Evolutionary conservation across 2,329 filamentous ascomycete species (phyloP).

Genomic region (Chalara sp.): DNA sequence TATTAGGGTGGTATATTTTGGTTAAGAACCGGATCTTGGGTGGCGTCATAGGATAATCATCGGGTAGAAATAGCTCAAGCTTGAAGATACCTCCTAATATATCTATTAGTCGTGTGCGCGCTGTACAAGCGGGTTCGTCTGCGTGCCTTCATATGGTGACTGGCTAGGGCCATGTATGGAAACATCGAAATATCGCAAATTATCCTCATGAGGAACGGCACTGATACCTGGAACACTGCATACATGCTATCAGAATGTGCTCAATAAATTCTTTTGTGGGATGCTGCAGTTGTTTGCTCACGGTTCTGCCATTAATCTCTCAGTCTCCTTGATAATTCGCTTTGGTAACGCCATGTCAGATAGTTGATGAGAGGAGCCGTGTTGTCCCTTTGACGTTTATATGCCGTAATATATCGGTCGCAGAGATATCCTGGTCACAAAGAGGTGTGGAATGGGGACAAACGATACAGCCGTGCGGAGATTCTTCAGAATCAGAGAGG

Average conservation of each 20-base stretch:
- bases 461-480: no score
- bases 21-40: constrained; percentile 98
- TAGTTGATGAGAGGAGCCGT: no score
- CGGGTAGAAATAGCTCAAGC: constrained; percentile 92
- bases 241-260: background rate
- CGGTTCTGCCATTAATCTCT: constrained; percentile 94
- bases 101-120: constrained; percentile 5
- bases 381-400: no score
- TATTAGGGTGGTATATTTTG: constrained; percentile 99
- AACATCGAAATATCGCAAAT: constrained; percentile 96
- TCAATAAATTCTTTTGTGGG: background rate
- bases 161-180: constrained; percentile 87
- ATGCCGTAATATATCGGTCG: no score
- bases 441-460: no score
- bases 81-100: constrained; percentile 70
- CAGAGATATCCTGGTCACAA: no score
- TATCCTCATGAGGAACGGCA: constrained; percentile 92
- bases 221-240: constrained; percentile 89
- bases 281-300: constrained; percentile 39
- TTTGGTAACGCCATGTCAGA: constrained; percentile 70
- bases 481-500: no score
- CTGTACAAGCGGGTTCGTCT: background rate
- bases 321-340: constrained; percentile 97
- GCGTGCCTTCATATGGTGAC: constrained; percentile 87
- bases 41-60: constrained; percentile 98